Evolutionary conservation across 352 stramenopile species (phyloP), one percentile per base, ranked within the genome.

Genomic region (Pythium brassicae): DNA sequence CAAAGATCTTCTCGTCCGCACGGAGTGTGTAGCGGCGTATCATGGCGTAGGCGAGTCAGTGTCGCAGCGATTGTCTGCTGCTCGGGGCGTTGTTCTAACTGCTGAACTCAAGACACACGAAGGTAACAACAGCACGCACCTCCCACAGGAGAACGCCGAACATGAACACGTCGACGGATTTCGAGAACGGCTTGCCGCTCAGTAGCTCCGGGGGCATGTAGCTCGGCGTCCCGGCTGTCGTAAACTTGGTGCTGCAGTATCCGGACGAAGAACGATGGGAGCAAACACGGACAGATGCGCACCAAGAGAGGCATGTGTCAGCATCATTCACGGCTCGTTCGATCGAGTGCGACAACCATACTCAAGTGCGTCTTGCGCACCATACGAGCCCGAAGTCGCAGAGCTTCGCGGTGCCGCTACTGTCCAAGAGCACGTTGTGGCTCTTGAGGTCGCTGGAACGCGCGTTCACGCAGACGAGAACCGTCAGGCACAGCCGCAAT

Each of bases 81-180:
- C 32, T 37, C 32, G 32, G 14, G 32, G 8, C 8, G 32, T 37
- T n/a, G n/a, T 7, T 37, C 32, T 14, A 11, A 11, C 32, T 37
- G 32, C 32, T 11, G 32, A 37, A 37, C 32, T n/a, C n/a, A n/a
- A n/a, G n/a, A n/a, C n/a, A n/a, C n/a, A 44, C 27, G 48, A 32
- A 32, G 26, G 39, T 50, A 50, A 27, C 39, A 50, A 22, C 34
- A 29, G 17, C 14, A 37, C 50, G n/a, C 48, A 82, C 71, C 72
- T 97, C 91, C 87, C 89, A 97, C 8, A 98, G 59, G 23, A 98
- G 66, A 45, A 98, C 74, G 15, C 88, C 92, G 69, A 96, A 97
- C 66, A 95, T 96, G 69, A 93, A 98, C 20, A 97, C 87, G 59
- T 98, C 90, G 34, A 97, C 88, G 0, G 72, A 76, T 58, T 94